These are phyloP conservation scores for Dipteronia sinensis DNA, from an alignment of 345 rosid genomes.

Conservation along the genomic window DNA sequence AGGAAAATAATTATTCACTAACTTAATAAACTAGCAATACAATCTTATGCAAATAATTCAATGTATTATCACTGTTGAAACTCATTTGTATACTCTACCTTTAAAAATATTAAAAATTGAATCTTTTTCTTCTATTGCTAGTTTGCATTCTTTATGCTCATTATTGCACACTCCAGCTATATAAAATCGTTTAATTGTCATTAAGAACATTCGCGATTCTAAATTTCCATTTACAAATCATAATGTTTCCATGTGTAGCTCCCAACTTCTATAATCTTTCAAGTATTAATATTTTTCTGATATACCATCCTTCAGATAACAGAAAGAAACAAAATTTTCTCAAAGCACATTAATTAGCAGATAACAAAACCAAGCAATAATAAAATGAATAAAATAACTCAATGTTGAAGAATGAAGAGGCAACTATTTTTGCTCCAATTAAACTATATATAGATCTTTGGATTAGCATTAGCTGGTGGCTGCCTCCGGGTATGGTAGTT, in stretches of 20 bases:
- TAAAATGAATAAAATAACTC: not conserved
- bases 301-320: too few species aligned
- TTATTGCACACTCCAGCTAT: not conserved
- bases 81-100: not conserved
- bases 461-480: constrained; percentile 42
- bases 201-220: not conserved
- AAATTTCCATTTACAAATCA: not conserved
- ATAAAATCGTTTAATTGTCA: not conserved
- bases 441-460: not conserved
- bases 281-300: not conserved
- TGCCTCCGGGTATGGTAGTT: constrained; percentile 91
- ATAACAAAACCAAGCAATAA: not conserved
- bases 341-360: not conserved
- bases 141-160: not conserved
- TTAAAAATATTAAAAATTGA: not conserved
- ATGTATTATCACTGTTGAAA: not conserved
- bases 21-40: not conserved
- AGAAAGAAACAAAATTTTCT: not conserved
- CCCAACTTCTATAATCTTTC: not conserved
- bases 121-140: not conserved
- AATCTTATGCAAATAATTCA: not conserved
- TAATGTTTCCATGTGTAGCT: not conserved
- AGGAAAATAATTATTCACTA: not conserved
- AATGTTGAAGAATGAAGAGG: not conserved
- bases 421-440: not conserved